These are phyloP conservation scores for Pseudogymnoascus sp. DNA, from an alignment of 2,329 filamentous ascomycete species.

Conservation along the genomic window DNA sequence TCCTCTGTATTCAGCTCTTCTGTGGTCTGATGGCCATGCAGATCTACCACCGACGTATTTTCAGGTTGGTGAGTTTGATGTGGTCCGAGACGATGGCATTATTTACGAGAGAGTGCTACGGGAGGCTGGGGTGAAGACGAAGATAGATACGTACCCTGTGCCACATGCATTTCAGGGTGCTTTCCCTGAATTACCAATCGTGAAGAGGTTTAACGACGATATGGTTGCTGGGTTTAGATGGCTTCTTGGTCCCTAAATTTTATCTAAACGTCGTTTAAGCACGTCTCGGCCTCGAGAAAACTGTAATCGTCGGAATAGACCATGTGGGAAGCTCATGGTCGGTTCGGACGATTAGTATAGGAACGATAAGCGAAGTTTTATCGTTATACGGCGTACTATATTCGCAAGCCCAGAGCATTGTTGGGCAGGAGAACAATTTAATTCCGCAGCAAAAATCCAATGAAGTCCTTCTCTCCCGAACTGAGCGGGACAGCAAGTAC, in stretches of 20 bases:
- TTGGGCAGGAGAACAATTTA: neutral
- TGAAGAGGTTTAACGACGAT: neutral
- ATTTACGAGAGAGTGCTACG: slow-evolving; percentile 42
- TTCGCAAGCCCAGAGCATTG: neutral
- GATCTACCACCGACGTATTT: slow-evolving; percentile 40
- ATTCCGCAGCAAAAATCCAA: neutral
- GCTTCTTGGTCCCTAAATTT: neutral
- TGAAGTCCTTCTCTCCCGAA: neutral
- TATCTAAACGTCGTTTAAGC: neutral
- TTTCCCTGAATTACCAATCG: neutral
- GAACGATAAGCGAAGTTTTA: too few relatives aligned
- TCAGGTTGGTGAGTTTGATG: slow-evolving; percentile 43
- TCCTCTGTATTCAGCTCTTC: slow-evolving; percentile 27
- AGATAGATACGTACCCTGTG: slow-evolving; percentile 29
- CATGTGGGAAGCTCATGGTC: too few relatives aligned
- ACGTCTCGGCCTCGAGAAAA: neutral
- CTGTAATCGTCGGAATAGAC: neutral
- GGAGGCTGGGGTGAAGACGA: slow-evolving; percentile 36
- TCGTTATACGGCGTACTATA: too few relatives aligned
- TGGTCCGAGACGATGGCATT: slow-evolving; percentile 42
- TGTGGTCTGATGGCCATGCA: slow-evolving; percentile 25
- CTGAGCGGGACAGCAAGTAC: neutral
- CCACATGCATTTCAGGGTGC: neutral
- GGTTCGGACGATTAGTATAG: neutral
- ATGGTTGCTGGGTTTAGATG: neutral